phyloP scores from a whole-genome alignment of 2,329 filamentous ascomycete species.

The Aspergillus felis region DNA sequence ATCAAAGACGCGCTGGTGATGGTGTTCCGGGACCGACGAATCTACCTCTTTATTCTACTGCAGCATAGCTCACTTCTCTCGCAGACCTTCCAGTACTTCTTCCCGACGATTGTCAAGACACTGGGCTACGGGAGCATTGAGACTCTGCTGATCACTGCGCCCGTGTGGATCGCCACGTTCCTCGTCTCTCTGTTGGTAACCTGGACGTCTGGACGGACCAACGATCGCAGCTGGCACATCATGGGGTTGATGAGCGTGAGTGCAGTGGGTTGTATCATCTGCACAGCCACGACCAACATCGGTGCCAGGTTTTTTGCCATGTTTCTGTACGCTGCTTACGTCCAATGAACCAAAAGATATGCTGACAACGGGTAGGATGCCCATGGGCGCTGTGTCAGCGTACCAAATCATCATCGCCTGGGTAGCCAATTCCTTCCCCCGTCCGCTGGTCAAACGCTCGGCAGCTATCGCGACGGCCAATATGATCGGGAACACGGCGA shows the following conservation, averaged over 20 bases:
- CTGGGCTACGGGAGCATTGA: slow-evolving; percentile 52
- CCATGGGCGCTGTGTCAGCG: slow-evolving; percentile 48
- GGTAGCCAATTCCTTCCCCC: slow-evolving; percentile 41
- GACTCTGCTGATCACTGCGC: slow-evolving; percentile 45
- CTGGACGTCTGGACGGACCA: slow-evolving; percentile 51
- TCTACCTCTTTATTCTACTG: slow-evolving; percentile 43
- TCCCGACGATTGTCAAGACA: slow-evolving; percentile 60
- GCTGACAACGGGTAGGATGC: slow-evolving; percentile 36
- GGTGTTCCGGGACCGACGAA: slow-evolving; percentile 28
- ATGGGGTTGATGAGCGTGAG: slow-evolving; percentile 51
- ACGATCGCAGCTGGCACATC: slow-evolving; percentile 57
- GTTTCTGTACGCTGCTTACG: slow-evolving; percentile 43
- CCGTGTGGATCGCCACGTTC: slow-evolving; percentile 49
- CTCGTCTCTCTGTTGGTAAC: slow-evolving; percentile 27
- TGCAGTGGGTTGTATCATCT: slow-evolving; percentile 54
- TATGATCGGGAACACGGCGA: slow-evolving; percentile 37
- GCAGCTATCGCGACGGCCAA: slow-evolving; percentile 43
- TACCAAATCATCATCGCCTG: slow-evolving; percentile 32
- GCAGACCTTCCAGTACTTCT: slow-evolving; percentile 62
- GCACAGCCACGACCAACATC: slow-evolving; percentile 47
- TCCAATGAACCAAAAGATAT: neutral
- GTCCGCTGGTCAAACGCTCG: slow-evolving; percentile 44
- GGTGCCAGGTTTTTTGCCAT: slow-evolving; percentile 55
- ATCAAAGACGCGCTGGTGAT: slow-evolving; percentile 44
- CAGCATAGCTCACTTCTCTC: slow-evolving; percentile 47